Base-by-base conservation (phyloP, 257 asterid genomes). In the Galeopsis tetrahit region DNA sequence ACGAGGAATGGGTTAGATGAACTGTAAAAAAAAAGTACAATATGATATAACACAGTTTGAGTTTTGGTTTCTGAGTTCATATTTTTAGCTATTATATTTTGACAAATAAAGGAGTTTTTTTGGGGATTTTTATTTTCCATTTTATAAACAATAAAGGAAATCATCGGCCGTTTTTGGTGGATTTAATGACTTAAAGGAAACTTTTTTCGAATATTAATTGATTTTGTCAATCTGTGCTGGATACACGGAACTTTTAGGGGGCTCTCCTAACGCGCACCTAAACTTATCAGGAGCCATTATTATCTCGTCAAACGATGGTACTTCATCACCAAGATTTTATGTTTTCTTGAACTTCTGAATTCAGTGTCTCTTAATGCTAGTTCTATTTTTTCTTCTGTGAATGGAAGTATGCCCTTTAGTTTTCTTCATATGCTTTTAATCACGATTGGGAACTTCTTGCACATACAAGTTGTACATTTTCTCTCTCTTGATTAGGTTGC, bases 141-240 rank as follows among this genome's bases (percentile, higher is more conserved):
- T 21, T 21, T 21, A 21, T 21, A 21, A 21, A 21, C 28, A 21
- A 21, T 21, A 21, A 21, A 21, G 28, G 28, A 21, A 21, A 21
- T 21, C 28, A 1, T 21, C 28, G 28, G 28, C 28, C 28, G 1
- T 21, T 21, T 21, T 21, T 21, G 28, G 28, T 21, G 28, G 28
- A 21, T 21, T 62, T 7, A 72, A 21, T 63, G 14, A 61, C 39
- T 72, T 72, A 34, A 10, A 38, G 11, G 5, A 35, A 28, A 10
- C 63, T 35, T 36, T 35, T 36, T 48, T 36, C 43, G 14, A 13
- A 46, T 72, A 62, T 63, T 72, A 49, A 38, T 62, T 72, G 43
- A 36, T 71, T 61, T 58, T 28, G 56, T 63, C 57, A 28, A 13
- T 72, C 64, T 62, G 77, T 17, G 65, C 77, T 72, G 70, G 70